Evolutionary conservation across 192 early-diverging fungal species (phyloP).

Genomic region (Bifiguratus adelaidae): DNA sequence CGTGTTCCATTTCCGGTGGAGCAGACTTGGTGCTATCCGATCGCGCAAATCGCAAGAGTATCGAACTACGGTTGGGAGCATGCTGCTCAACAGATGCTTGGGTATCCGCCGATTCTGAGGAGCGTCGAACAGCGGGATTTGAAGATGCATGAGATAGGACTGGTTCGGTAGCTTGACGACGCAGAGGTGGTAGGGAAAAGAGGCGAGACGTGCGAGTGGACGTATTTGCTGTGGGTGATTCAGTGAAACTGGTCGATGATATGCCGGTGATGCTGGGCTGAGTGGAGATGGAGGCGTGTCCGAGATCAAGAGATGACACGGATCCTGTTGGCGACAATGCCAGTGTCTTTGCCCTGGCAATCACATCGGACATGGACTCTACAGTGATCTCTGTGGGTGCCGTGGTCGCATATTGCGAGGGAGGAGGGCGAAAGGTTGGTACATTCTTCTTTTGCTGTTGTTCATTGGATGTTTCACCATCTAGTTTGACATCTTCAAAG

Average conservation of each 20-base stretch:
- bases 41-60: background rate
- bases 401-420: background rate
- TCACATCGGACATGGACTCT: slow-evolving; percentile 19
- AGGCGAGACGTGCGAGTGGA: background rate
- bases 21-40: background rate
- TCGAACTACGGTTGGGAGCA: background rate
- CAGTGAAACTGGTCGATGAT: background rate
- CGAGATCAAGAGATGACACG: slow-evolving; percentile 16
- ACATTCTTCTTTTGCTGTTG: too few relatives aligned
- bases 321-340: slow-evolving; percentile 2
- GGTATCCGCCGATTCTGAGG: background rate
- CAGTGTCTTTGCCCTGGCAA: slow-evolving; percentile 23
- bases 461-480: too few relatives aligned
- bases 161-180: background rate
- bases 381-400: slow-evolving; percentile 10
- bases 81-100: background rate
- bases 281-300: slow-evolving; percentile 17
- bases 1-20: background rate
- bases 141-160: background rate
- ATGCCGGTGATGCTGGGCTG: background rate
- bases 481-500: too few relatives aligned
- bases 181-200: background rate
- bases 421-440: background rate
- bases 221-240: background rate
- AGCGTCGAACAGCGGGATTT: background rate